phyloP scores from a whole-genome alignment of 2,329 filamentous ascomycete species.

The Curvularia verruculosa region DNA sequence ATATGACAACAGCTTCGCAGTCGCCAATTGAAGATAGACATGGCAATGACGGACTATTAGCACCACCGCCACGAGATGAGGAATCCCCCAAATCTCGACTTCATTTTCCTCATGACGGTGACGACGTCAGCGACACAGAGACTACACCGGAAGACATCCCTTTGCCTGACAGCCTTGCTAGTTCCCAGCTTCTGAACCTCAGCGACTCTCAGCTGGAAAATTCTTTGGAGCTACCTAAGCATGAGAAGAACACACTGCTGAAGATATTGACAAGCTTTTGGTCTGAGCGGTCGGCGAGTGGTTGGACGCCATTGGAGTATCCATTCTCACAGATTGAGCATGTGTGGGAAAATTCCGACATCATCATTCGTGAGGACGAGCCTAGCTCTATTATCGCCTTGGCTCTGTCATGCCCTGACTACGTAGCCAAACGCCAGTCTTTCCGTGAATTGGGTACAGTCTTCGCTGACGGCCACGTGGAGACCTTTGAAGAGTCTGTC shows the following conservation, averaged over 20 bases:
- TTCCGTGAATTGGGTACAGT: conserved; percentile 57
- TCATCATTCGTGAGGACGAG: conserved; percentile 96
- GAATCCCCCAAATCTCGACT: conserved; percentile 34
- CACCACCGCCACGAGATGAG: conserved; percentile 29
- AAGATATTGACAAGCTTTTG: conserved; percentile 97
- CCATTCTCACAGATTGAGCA: conserved; percentile 83
- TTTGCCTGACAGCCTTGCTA: conserved; percentile 66
- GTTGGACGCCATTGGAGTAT: conserved; percentile 91
- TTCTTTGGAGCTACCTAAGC: conserved; percentile 81
- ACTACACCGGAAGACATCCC: conserved; percentile 71
- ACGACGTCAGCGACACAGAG: conserved; percentile 71
- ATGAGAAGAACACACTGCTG: conserved; percentile 91
- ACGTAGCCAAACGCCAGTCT: conserved; percentile 75
- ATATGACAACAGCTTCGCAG: conserved; percentile 38
- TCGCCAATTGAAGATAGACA: conserved; percentile 46
- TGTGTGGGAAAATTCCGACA: conserved; percentile 94
- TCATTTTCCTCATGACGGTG: conserved; percentile 59
- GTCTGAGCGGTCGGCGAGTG: conserved; percentile 95
- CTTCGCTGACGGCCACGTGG: conserved; percentile 20
- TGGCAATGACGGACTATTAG: conserved; percentile 17
- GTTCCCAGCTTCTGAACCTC: conserved; percentile 57
- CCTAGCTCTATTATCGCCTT: conserved; percentile 96
- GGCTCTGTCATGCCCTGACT: conserved; percentile 85
- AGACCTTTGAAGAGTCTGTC: conserved; percentile 69
- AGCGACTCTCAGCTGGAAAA: conserved; percentile 63